These are phyloP conservation scores for Gaertneriomyces semiglobifer DNA, from an alignment of 192 early-diverging fungal genomes.

Conservation along the genomic window DNA sequence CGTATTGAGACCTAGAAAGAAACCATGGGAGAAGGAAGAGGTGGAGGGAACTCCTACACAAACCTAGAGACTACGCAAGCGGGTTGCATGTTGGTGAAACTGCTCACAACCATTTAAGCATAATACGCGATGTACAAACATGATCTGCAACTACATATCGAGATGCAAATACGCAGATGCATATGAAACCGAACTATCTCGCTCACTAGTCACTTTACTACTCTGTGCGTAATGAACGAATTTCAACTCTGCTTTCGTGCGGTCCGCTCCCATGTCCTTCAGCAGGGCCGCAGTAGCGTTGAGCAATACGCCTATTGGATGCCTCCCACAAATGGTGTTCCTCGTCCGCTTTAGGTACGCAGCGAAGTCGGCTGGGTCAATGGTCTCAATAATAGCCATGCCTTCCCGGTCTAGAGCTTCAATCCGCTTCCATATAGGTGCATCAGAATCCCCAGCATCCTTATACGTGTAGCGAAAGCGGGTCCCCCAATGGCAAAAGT, in stretches of 20 bases:
- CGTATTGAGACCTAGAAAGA: slow-evolving; percentile 18
- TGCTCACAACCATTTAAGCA: no score
- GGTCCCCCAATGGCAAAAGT: slow-evolving; percentile 96
- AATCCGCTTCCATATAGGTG: slow-evolving; percentile 77
- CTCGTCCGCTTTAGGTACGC: slow-evolving; percentile 70
- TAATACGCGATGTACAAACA: no score
- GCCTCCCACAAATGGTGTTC: slow-evolving; percentile 95
- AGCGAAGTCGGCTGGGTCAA: slow-evolving; percentile 59
- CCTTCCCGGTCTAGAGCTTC: slow-evolving; percentile 72
- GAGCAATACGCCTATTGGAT: slow-evolving; percentile 82
- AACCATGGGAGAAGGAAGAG: slow-evolving; percentile 35
- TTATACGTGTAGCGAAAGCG: slow-evolving; percentile 84
- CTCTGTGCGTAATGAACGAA: slow-evolving; percentile 90
- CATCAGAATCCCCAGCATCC: not conserved
- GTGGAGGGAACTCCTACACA: not conserved
- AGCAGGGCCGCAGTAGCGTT: slow-evolving; percentile 50
- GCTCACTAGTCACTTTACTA: slow-evolving; percentile 48
- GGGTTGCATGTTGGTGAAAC: no score
- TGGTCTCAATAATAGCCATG: slow-evolving; percentile 70
- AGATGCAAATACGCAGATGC: slow-evolving; percentile 52
- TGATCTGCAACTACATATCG: not conserved
- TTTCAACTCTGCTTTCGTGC: slow-evolving; percentile 31
- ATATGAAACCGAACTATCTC: slow-evolving; percentile 78
- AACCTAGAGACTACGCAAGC: no score
- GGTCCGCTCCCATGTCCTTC: not conserved